Evolutionary conservation across 2,329 filamentous ascomycete genomes (phyloP).

Genomic region (Cladosporium sp.): DNA sequence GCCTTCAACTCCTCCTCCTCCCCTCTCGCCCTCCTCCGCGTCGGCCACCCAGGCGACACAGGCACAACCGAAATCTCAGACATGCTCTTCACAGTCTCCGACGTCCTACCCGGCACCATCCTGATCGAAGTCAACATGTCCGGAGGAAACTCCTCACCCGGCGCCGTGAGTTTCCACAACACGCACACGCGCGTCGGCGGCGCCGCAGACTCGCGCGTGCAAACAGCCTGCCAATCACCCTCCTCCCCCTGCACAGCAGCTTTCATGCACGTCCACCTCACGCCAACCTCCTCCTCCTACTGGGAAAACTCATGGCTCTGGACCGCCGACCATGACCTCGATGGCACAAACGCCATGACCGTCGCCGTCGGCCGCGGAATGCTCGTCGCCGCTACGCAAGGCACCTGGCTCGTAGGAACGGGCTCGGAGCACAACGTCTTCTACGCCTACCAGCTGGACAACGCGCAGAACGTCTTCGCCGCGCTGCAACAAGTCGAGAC

Average conservation of each 20-base stretch:
- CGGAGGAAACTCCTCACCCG: constrained; percentile 43
- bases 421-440: constrained; percentile 59
- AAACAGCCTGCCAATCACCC: constrained; percentile 43
- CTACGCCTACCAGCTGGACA: constrained; percentile 80
- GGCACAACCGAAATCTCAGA: constrained; percentile 72
- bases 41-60: constrained; percentile 63
- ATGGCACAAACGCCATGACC: constrained; percentile 66
- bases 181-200: constrained; percentile 40
- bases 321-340: constrained; percentile 89
- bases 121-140: constrained; percentile 55
- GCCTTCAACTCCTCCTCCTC: constrained; percentile 58
- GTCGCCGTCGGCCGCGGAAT: constrained; percentile 91
- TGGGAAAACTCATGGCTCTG: constrained; percentile 92
- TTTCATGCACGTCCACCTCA: constrained; percentile 44
- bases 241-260: constrained; percentile 33
- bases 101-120: constrained; percentile 46
- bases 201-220: constrained; percentile 34
- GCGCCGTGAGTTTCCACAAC: constrained; percentile 50
- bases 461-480: constrained; percentile 78
- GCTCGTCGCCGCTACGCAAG: constrained; percentile 69
- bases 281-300: constrained; percentile 62
- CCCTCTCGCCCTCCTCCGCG: constrained; percentile 65
- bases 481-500: constrained; percentile 71
- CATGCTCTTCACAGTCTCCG: constrained; percentile 55
- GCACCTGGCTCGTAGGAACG: constrained; percentile 64